Evolutionary conservation across 2,329 filamentous ascomycete species (phyloP), one percentile per base, ranked within the genome.

Genomic region (Penicillium brasilianum): DNA sequence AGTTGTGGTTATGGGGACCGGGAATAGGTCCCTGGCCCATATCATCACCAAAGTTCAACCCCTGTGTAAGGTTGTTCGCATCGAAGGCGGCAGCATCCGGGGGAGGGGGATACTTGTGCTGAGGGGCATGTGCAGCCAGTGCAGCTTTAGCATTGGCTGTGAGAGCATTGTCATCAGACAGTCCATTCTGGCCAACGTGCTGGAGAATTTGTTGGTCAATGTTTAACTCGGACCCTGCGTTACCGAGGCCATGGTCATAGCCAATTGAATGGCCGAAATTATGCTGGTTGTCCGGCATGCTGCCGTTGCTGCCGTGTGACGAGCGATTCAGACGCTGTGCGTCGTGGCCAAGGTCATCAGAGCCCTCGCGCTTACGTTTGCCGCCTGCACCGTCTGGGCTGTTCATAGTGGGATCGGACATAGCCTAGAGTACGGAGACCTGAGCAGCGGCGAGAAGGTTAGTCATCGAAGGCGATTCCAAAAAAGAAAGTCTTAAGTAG

Each of bases 151-250:
- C 80, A 61, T 81, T 81, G 6, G 80, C 80, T 22, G 80, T 81
- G 56, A 81, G 73, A 28, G 78, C 73, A 60, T 76, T 81, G 56
- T 82, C 79, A 63, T 80, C 78, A 2, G 80, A 76, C 46, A 83
- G 77, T 58, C 83, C 84, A 65, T 86, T 87, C 63, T 85, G 84
- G 10, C 80, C 80, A 41, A 82, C 77, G 66, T 82, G 80, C 55
- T 83, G 80, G 43, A 84, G 72, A 32, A 81, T 78, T 55, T 80
- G 78, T 63, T 79, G 78, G 57, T 80, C 79, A 58, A 79, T 81
- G 64, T 77, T 78, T 39, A 80, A 68, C 51, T 78, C 76, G 5
- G 71, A 72, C n/a, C 72, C 69, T 32, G 71, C 69, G 59, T 71
- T 75, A 14, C 75, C 72, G 30, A 79, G 69, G 16, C 76, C 75